Base-by-base conservation (phyloP, 805 yeast species). In the Zygosaccharomyces gambellarensis region DNA sequence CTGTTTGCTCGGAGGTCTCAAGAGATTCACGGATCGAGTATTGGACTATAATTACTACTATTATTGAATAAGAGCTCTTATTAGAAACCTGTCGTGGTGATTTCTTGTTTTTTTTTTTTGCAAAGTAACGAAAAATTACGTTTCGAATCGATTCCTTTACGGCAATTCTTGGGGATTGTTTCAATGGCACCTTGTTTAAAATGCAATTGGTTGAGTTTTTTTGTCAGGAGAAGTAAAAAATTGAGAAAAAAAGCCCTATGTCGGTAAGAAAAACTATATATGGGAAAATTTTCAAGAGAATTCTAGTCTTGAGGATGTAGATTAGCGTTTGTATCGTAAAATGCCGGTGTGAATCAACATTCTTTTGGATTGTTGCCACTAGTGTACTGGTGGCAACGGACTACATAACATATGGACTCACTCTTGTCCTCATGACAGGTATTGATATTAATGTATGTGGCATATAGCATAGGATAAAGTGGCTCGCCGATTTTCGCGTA, bases 401-500 rank as follows among this genome's bases (percentile, higher is more conserved):
- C 28, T 25, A 25, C 28, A 25, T 25, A 25, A 25, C 28, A 25
- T 25, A 25, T 25, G 9, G 28, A 25, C 28, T 6, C 9, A 25
- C 9, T 25, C 22, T 34, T 34, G 38, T 9, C 38, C 9, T 34
- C 38, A 34, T 34, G 12, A 34, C 11, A 34, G 14, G 21, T 17
- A 9, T 8, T 11, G 14, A 25, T 25, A 25, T 25, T 25, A 34
- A 21, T 34, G 19, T 14, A 17, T 34, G 14, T 11, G 38, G 38
- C 14, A 21, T 10, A 9, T 30, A 28, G 45, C 34, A 42, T 31
- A 34, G 34, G 23, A 34, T 27, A 42, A 25, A 17, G 34, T 42
- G 45, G 38, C 45, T 42, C 38, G 45, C 45, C 45, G 28, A 30
- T 42, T 42, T 42, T 42, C 45, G 45, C 45, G 45, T 42, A 42